Evolutionary conservation across 345 rosid species (phyloP).

Genomic region (sweet orange (Citrus sinensis)): DNA sequence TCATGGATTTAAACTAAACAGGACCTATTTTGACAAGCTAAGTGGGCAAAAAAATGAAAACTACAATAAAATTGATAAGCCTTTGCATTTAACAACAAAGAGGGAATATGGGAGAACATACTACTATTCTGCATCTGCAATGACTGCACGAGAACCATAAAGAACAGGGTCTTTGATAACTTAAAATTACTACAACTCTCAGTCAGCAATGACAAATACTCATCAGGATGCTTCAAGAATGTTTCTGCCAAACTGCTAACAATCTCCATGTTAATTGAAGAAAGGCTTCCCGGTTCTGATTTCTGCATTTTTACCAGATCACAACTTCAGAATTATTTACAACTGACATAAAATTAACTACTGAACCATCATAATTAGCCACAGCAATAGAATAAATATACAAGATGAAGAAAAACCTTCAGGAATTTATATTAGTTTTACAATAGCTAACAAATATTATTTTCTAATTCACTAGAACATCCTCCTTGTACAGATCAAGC

Average conservation of each 20-base stretch:
- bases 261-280: constrained; percentile 54
- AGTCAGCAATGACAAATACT: constrained; percentile 52
- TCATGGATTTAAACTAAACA: neutral
- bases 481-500: neutral
- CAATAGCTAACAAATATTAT: neutral
- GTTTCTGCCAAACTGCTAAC: constrained; percentile 55
- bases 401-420: neutral
- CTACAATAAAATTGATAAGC: neutral
- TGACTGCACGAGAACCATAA: constrained; percentile 72
- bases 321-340: constrained; percentile 18
- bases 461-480: neutral
- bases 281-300: constrained; percentile 37
- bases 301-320: constrained; percentile 44
- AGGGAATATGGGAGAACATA: constrained; percentile 22
- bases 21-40: neutral
- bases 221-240: constrained; percentile 45
- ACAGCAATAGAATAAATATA: neutral
- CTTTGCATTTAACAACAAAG: neutral
- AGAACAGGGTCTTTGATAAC: constrained; percentile 61
- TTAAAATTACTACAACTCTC: constrained; percentile 41
- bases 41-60: neutral
- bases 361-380: neutral
- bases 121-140: constrained; percentile 31
- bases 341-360: constrained; percentile 7
- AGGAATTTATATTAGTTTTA: neutral